Percentiles rank a stretch among this genome's conserved stretches.
These are phyloP conservation scores for Russula griseocarnosa DNA, from an alignment of 768 basidiomycete species.

Conservation along the genomic window DNA sequence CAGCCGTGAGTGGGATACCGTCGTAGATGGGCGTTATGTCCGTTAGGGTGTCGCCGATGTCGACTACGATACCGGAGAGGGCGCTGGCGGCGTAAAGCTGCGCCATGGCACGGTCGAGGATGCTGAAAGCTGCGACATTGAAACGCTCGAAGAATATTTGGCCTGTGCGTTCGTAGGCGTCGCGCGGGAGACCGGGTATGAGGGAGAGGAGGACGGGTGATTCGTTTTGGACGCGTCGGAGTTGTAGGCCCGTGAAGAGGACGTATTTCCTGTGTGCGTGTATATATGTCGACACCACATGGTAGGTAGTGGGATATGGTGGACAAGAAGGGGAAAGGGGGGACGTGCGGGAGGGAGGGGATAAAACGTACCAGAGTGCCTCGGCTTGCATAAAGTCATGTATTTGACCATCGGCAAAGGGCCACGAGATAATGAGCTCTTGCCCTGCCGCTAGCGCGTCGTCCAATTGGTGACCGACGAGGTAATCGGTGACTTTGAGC, in stretches of 20 bases:
- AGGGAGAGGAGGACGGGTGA: constrained; percentile 80
- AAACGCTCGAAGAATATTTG: constrained; percentile 91
- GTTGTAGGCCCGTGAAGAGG: constrained; percentile 67
- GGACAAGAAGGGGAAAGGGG: not conserved
- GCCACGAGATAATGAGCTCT: constrained; percentile 75
- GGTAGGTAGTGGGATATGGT: not conserved
- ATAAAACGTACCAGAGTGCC: constrained; percentile 66
- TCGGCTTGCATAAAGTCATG: constrained; percentile 82
- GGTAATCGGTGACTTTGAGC: constrained; percentile 67
- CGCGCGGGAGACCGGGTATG: constrained; percentile 57
- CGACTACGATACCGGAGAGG: constrained; percentile 72
- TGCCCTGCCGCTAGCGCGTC: constrained; percentile 73
- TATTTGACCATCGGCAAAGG: constrained; percentile 70
- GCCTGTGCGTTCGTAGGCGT: constrained; percentile 66
- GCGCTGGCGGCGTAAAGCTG: constrained; percentile 76
- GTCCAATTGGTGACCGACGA: constrained; percentile 77
- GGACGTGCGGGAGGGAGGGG: no score
- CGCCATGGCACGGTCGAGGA: constrained; percentile 79
- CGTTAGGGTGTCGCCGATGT: constrained; percentile 71
- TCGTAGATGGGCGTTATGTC: constrained; percentile 79
- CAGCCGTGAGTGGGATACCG: constrained; percentile 54
- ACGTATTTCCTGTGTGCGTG: constrained; percentile 66
- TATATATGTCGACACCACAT: not conserved
- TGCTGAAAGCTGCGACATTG: constrained; percentile 77
- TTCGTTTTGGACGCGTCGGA: constrained; percentile 81